These are phyloP conservation scores for Exophiala dermatitidis DNA, from an alignment of 2,329 filamentous ascomycete species.

Conservation along the genomic window DNA sequence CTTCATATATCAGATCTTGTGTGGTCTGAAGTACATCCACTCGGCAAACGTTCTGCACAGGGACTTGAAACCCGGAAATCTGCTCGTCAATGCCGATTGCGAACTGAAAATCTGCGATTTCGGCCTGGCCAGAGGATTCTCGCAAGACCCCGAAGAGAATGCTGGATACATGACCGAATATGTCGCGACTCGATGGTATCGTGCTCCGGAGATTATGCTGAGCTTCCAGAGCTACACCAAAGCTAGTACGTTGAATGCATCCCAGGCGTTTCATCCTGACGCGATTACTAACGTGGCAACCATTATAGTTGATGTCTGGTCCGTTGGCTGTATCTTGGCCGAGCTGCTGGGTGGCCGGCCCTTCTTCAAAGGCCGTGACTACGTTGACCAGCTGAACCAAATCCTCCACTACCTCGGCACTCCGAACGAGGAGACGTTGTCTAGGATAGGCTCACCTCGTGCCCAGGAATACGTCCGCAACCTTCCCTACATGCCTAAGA, in stretches of 20 bases:
- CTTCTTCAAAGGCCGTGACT: conserved; percentile 98
- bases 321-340: conserved; percentile 93
- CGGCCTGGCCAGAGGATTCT: conserved; percentile 91
- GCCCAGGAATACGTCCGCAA: conserved; percentile 98
- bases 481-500: conserved; percentile 89
- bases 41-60: conserved; percentile 96
- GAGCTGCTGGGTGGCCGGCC: conserved; percentile 92
- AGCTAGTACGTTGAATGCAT: conserved; percentile 68
- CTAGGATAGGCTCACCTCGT: conserved; percentile 86
- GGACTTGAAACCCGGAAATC: conserved; percentile 92
- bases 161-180: conserved; percentile 99
- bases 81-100: conserved; percentile 97
- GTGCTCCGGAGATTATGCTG: conserved; percentile 97
- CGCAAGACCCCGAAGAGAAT: conserved; percentile 93
- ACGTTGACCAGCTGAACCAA: conserved; percentile 98
- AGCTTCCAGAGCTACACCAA: conserved; percentile 99
- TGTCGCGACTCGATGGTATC: conserved; percentile 96
- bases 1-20: conserved; percentile 99
- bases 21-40: conserved; percentile 97
- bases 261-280: conserved; percentile 1
- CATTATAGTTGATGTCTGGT: conserved; percentile 87
- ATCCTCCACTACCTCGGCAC: conserved; percentile 97
- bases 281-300: conserved; percentile 2
- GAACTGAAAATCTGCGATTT: conserved; percentile 99
- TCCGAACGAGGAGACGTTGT: conserved; percentile 88